Evolutionary conservation across 2,329 filamentous ascomycete genomes (phyloP).

Genomic region (Tothia fuscella): DNA sequence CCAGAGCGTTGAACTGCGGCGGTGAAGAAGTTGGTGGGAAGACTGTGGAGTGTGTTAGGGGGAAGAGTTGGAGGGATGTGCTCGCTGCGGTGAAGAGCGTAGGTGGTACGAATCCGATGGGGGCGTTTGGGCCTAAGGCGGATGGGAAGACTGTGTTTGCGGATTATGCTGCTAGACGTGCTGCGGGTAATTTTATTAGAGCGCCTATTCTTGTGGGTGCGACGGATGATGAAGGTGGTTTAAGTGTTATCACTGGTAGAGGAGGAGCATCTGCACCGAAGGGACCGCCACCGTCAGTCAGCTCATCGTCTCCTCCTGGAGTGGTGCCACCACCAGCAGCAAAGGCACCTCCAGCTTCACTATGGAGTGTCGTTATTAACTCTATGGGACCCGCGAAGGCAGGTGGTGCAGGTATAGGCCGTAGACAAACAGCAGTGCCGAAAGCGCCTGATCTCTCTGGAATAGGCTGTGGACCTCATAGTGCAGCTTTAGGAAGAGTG

Average conservation of each 20-base stretch:
- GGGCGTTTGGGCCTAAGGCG: constrained; percentile 11
- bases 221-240: constrained; percentile 1
- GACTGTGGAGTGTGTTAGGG: constrained; percentile 22
- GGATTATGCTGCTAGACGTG: background rate
- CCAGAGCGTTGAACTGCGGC: constrained; percentile 1
- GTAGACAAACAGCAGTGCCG: background rate
- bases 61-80: constrained; percentile 20
- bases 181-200: constrained; percentile 8
- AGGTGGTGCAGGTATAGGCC: background rate
- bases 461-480: background rate
- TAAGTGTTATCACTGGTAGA: too few species aligned
- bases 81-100: background rate
- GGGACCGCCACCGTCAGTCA: too few species aligned
- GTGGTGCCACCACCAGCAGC: constrained; percentile 14
- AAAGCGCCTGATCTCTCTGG: background rate
- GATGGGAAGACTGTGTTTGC: constrained; percentile 6
- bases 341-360: constrained; percentile 20
- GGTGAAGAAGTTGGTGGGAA: constrained; percentile 18
- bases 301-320: background rate
- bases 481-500: background rate
- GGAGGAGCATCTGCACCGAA: background rate
- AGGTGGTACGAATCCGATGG: constrained; percentile 12
- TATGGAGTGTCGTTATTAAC: constrained; percentile 14
- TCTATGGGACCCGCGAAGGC: too few species aligned
- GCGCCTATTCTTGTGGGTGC: constrained; percentile 5